Evolutionary conservation across 192 early-diverging fungal species (phyloP).

Genomic region (Backusella sp.): DNA sequence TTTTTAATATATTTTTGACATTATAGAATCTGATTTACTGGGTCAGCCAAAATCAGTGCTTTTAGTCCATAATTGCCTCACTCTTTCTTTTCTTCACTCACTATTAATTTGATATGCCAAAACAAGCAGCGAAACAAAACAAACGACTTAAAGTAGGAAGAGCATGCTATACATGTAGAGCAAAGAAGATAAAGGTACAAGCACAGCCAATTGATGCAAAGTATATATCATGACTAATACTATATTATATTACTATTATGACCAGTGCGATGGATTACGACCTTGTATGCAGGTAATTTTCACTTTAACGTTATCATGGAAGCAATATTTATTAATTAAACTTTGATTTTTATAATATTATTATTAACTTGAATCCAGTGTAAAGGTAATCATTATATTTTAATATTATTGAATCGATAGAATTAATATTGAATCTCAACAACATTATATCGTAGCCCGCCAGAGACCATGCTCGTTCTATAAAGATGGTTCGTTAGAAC

Average conservation of each 20-base stretch:
- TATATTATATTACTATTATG: not conserved
- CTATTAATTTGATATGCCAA: not conserved
- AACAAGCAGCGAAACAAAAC: conserved; percentile 4
- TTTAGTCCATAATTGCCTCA: not conserved
- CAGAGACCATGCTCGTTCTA: conserved; percentile 31
- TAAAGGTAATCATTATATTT: conserved; percentile 14
- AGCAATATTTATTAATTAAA: not conserved
- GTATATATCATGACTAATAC: not conserved
- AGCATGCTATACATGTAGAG: conserved; percentile 23
- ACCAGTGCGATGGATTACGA: conserved; percentile 29
- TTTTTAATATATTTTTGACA: conserved; percentile 10
- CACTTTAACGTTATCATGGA: not conserved
- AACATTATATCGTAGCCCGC: conserved; percentile 19
- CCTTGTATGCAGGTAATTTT: conserved; percentile 28
- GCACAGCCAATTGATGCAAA: not conserved
- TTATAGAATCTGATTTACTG: not conserved
- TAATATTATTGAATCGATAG: not conserved
- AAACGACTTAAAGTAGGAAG: conserved; percentile 22
- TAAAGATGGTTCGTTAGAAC: conserved; percentile 20
- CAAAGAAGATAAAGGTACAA: conserved; percentile 24
- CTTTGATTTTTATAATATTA: not conserved
- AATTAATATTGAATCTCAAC: conserved; percentile 7
- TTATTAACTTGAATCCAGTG: conserved; percentile 11
- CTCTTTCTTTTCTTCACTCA: not conserved
- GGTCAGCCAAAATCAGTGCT: not conserved